Evolutionary conservation across 768 basidiomycete species (phyloP).

Genomic region (Cystofilobasidium capitatum): DNA sequence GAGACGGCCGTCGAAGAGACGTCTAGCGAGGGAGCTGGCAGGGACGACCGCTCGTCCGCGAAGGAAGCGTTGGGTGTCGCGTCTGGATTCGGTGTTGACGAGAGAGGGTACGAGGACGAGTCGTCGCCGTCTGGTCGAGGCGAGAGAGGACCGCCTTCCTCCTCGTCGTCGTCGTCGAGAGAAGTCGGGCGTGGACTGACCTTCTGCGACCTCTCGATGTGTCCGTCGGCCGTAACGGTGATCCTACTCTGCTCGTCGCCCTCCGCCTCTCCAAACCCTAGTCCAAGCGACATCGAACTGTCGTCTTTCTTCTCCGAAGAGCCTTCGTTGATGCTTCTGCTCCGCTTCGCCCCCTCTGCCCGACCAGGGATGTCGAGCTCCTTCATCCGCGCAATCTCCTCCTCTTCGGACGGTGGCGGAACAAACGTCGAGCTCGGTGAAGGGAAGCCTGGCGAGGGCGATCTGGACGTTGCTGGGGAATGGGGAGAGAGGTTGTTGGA

Average conservation of each 20-base stretch:
- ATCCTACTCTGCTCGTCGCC: too few species aligned
- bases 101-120: background rate
- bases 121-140: background rate
- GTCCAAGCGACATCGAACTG: too few species aligned
- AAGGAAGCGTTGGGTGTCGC: too few species aligned
- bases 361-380: background rate
- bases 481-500: background rate
- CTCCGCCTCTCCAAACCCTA: too few species aligned
- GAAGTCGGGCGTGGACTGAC: too few species aligned
- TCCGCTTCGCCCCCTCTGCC: background rate
- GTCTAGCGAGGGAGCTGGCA: background rate
- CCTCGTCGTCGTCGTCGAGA: background rate
- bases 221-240: too few species aligned
- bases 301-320: too few species aligned
- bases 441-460: background rate
- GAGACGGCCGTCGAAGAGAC: too few species aligned
- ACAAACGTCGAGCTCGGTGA: conserved; percentile 2
- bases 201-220: too few species aligned
- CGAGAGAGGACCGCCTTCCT: background rate
- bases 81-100: too few species aligned
- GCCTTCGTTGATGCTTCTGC: background rate
- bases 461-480: background rate
- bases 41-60: background rate
- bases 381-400: background rate
- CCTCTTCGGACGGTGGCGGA: background rate